Evolutionary conservation across 495 filamentous ascomycete species (phyloP).

Genomic region (Hypoxylon trugodes): DNA sequence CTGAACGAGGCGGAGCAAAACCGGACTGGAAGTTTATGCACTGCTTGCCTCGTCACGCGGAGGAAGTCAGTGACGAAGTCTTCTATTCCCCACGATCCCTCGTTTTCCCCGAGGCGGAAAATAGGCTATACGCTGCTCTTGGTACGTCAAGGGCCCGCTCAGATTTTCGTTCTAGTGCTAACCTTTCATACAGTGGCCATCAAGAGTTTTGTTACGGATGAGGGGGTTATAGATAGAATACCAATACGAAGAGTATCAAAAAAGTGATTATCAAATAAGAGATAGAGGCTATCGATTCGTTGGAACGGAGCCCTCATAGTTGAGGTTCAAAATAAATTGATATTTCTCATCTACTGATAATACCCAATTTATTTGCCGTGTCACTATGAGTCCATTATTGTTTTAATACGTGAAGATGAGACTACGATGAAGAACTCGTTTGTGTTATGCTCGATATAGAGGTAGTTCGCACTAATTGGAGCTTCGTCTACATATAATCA

Average conservation of each 20-base stretch:
- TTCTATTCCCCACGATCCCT: conserved; percentile 84
- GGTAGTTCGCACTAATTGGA: conserved; percentile 32
- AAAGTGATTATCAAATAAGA: no score
- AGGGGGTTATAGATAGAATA: conserved; percentile 77
- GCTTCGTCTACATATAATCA: conserved; percentile 26
- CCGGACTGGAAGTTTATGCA: conserved; percentile 98
- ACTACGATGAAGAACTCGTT: no score
- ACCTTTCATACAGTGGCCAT: conserved; percentile 65
- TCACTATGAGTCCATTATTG: no score
- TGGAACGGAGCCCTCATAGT: no score
- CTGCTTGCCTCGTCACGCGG: conserved; percentile 90
- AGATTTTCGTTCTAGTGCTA: conserved; percentile 19
- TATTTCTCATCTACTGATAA: no score
- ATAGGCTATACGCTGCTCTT: conserved; percentile 89
- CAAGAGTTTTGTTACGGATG: conserved; percentile 91
- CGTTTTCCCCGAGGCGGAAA: conserved; percentile 94
- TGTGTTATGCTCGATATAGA: conserved; percentile 8
- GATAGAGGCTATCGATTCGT: no score
- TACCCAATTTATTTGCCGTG: no score
- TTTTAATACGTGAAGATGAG: no score
- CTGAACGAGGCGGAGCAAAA: conserved; percentile 85
- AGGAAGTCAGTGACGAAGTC: conserved; percentile 94
- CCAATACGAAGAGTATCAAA: no score
- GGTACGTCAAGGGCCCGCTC: conserved; percentile 50
- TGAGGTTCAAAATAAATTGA: no score